Conservation (phyloP, 225 moss, liverwort and hornwort genomes). For the Straminergon stramineum region DNA sequence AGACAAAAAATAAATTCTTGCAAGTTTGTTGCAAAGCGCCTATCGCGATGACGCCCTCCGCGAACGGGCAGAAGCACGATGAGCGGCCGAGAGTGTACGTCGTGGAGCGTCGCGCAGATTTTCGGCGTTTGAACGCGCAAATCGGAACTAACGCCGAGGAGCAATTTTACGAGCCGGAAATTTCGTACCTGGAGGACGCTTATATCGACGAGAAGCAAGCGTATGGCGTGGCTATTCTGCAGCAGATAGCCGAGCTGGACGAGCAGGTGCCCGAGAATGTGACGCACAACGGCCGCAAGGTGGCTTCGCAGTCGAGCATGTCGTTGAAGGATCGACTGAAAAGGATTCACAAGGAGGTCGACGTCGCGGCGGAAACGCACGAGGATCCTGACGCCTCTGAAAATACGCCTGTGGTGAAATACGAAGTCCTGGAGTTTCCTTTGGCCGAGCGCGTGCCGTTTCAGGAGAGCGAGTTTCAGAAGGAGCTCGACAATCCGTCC, state of each 20-base stretch:
- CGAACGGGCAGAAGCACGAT: slow-evolving; percentile 30
- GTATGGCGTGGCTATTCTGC: slow-evolving; percentile 35
- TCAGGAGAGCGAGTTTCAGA: slow-evolving; percentile 27
- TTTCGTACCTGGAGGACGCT: slow-evolving; percentile 31
- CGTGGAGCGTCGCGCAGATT: slow-evolving; percentile 34
- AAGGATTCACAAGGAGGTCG: slow-evolving; percentile 35
- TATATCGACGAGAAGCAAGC: slow-evolving; percentile 38
- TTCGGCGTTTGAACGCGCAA: slow-evolving; percentile 28
- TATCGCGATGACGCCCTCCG: slow-evolving; percentile 31
- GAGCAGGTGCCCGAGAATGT: slow-evolving; percentile 11
- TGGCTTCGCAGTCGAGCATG: slow-evolving; percentile 12
- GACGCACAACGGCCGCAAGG: slow-evolving; percentile 24
- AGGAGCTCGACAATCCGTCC: slow-evolving; percentile 24
- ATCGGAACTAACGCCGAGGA: slow-evolving; percentile 23
- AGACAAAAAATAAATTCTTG: not conserved
- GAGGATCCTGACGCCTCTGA: slow-evolving; percentile 12
- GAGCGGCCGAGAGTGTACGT: slow-evolving; percentile 18
- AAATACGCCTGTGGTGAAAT: slow-evolving; percentile 23
- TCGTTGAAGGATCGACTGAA: slow-evolving; percentile 27
- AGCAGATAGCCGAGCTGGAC: slow-evolving; percentile 43
- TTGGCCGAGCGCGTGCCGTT: slow-evolving; percentile 18
- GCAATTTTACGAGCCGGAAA: slow-evolving; percentile 35
- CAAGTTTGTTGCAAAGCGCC: not conserved
- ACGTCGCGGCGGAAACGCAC: slow-evolving; percentile 8
- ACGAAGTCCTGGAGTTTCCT: slow-evolving; percentile 30